Conservation (phyloP, 257 asterid genomes). For the Nicotiana paniculata region DNA sequence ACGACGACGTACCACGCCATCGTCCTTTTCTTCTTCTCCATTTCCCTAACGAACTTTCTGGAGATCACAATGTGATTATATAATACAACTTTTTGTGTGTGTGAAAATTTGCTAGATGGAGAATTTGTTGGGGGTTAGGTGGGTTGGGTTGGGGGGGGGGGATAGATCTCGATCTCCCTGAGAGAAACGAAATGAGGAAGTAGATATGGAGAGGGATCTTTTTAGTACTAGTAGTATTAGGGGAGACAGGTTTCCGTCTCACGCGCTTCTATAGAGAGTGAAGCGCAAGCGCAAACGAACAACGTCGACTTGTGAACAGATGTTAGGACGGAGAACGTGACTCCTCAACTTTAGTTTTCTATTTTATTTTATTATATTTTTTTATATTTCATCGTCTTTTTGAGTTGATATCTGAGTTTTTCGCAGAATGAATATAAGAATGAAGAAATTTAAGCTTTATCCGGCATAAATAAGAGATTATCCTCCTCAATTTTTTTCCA, state of each 20-base stretch:
- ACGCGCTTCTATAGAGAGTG: not conserved
- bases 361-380: no score
- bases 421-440: no score
- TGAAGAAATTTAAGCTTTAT: no score
- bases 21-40: constrained; percentile 18
- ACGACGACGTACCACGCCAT: constrained; percentile 25
- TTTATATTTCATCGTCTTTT: no score
- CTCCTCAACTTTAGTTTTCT: not conserved
- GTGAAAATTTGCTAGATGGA: not conserved
- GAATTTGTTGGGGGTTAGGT: not conserved
- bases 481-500: not conserved
- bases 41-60: constrained; percentile 11
- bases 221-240: not conserved
- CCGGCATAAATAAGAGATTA: no score
- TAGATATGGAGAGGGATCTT: not conserved
- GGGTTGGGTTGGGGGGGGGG: not conserved
- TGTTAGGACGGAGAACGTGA: not conserved
- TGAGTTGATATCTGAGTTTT: no score
- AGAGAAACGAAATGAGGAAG: not conserved
- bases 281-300: not conserved
- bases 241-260: not conserved
- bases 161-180: constrained; percentile 11
- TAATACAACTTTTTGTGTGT: not conserved
- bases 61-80: not conserved
- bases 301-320: not conserved